Percentiles rank a stretch among this genome's conserved stretches.
Evolutionary conservation across 176 grass and related monocot species (phyloP).

Genomic region (Coix lacrymajobi): DNA sequence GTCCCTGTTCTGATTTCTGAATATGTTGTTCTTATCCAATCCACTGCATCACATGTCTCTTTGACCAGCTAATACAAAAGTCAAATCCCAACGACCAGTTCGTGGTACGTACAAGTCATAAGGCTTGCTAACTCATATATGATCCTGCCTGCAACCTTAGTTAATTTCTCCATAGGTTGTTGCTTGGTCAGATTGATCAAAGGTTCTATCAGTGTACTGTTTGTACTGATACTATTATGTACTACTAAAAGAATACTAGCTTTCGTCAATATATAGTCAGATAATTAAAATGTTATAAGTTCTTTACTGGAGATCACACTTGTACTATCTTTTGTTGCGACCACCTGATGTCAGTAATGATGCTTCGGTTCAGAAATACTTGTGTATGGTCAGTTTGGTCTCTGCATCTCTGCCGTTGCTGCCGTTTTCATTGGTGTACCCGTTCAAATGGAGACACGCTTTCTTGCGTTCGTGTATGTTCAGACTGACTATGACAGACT

Average conservation of each 20-base stretch:
- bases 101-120: not conserved
- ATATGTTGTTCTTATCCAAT: not conserved
- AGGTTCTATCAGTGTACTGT: not conserved
- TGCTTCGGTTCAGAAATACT: not conserved
- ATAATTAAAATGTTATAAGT: not conserved
- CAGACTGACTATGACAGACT: not conserved
- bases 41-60: not conserved
- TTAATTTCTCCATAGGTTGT: not conserved
- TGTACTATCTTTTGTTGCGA: not conserved
- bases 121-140: not conserved
- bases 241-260: not conserved
- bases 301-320: not conserved
- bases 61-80: not conserved
- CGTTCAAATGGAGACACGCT: not conserved
- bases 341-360: not conserved
- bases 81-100: not conserved
- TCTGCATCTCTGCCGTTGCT: not conserved
- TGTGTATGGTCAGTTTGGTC: not conserved
- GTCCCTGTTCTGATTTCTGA: not conserved
- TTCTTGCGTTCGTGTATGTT: not conserved
- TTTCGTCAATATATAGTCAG: not conserved
- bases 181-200: not conserved
- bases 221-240: not conserved
- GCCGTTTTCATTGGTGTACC: not conserved
- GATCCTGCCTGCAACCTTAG: constrained; percentile 7